Evolutionary conservation across 805 yeast species (phyloP), one percentile per base, ranked within the genome.

Genomic region (Suhomyces kilbournensis): DNA sequence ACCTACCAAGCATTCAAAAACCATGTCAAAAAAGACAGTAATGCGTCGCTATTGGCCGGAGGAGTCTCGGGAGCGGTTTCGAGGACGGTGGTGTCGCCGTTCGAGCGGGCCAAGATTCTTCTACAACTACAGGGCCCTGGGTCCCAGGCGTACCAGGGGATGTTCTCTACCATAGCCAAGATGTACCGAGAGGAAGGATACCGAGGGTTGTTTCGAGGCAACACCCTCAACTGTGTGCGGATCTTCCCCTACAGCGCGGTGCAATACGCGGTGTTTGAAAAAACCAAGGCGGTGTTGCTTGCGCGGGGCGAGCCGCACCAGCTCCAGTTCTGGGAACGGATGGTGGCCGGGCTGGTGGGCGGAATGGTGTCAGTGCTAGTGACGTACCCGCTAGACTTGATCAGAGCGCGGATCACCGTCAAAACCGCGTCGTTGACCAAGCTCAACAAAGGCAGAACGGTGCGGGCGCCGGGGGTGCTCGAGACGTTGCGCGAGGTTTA

Each of bases 221-320:
- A 93, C 68, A 89, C 93, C 0, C 76, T 90, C 55, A 93, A 93
- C 67, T 92, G 97, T 74, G 70, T 93, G 1, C 76, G 99, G 50
- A 90, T 94, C 23, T 83, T 93, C 55, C 99, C 99, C 0, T 93
- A 93, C 65, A 85, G 93, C 53, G 97, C 98, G 0, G 96, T 91
- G 12, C 99, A 93, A 70, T 93, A 90, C 71, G 81, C 90, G 26
- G 90, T 88, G 7, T 93, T 88, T 67, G 93, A 93, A 60, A 66
- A 76, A 46, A 71, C 80, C 60, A 88, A 84, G 64, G 72, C 60
- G 32, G 53, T 71, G 32, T 56, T 81, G 9, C 30, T 69, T 5
- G 44, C 47, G 44, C 49, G 65, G 53, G 48, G 65, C 56, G 51
- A 62, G 53, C 53, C 78, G 10, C 43, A 53, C 20, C 67, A 79